Evolutionary conservation across 139 green algal species (phyloP).

Genomic region (Deuterostichococcus epilithicus): DNA sequence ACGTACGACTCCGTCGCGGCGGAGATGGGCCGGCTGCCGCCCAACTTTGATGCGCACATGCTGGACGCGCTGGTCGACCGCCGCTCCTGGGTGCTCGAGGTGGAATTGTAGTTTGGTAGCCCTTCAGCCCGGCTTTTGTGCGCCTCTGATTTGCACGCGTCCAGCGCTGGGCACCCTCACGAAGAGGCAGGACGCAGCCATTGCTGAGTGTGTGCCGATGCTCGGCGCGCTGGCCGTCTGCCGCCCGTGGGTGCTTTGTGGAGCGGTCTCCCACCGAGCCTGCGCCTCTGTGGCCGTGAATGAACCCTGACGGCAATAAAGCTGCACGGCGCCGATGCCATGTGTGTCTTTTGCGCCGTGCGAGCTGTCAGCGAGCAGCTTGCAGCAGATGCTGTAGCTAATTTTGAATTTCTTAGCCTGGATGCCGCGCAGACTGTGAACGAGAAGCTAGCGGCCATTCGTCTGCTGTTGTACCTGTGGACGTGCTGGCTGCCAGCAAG

Average conservation of each 20-base stretch:
- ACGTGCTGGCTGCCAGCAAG: background rate
- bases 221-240: background rate
- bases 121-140: background rate
- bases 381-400: too few relatives aligned
- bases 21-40: conserved; percentile 35
- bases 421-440: background rate
- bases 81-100: conserved; percentile 36
- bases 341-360: too few relatives aligned
- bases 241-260: background rate
- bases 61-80: conserved; percentile 43
- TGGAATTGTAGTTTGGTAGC: background rate
- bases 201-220: background rate
- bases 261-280: background rate
- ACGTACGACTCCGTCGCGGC: conserved; percentile 30
- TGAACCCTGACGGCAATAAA: too few relatives aligned
- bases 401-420: too few relatives aligned
- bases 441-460: background rate
- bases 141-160: too few relatives aligned
- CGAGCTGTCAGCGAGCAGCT: too few relatives aligned
- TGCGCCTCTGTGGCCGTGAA: background rate
- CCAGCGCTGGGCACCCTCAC: too few relatives aligned
- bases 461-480: background rate
- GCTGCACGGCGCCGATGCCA: too few relatives aligned
- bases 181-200: too few relatives aligned
- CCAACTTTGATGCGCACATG: conserved; percentile 19